phyloP scores from a whole-genome alignment of 352 stramenopile genomes.

The Globisporangium alternatum region DNA sequence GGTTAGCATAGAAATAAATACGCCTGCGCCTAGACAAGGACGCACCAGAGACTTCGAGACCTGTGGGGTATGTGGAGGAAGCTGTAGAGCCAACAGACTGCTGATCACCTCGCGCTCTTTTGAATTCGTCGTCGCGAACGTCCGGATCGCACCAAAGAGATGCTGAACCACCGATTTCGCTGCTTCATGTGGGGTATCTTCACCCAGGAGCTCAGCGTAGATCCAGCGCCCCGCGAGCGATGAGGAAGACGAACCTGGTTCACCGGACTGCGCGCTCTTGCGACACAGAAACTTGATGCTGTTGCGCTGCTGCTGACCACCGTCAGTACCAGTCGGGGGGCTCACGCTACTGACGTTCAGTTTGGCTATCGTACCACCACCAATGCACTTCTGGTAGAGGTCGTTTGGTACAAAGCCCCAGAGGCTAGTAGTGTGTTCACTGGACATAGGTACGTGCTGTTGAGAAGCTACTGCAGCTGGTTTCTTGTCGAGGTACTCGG shows the following conservation, averaged over 20 bases:
- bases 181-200: conserved; percentile 19
- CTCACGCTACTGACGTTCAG: not conserved
- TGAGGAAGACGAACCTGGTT: not conserved
- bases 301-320: conserved; percentile 1
- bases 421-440: not conserved
- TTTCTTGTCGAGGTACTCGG: conserved; percentile 10
- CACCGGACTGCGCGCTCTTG: conserved; percentile 14
- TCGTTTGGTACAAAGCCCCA: conserved; percentile 28
- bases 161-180: conserved; percentile 21
- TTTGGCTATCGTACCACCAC: not conserved
- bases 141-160: conserved; percentile 30
- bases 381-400: conserved; percentile 20
- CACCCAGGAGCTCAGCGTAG: conserved; percentile 45
- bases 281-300: conserved; percentile 24
- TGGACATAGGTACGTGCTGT: not conserved
- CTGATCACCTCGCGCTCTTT: not conserved
- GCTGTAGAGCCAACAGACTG: conserved; percentile 8
- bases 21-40: not conserved
- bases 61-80: conserved; percentile 11
- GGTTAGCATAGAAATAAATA: not conserved
- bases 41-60: conserved; percentile 39
- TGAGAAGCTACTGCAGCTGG: not conserved
- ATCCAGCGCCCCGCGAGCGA: conserved; percentile 28
- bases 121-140: conserved; percentile 6
- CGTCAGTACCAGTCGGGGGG: conserved; percentile 7